These are phyloP conservation scores for Xerocomus potaroensis DNA, from an alignment of 768 basidiomycete species.

Conservation along the genomic window DNA sequence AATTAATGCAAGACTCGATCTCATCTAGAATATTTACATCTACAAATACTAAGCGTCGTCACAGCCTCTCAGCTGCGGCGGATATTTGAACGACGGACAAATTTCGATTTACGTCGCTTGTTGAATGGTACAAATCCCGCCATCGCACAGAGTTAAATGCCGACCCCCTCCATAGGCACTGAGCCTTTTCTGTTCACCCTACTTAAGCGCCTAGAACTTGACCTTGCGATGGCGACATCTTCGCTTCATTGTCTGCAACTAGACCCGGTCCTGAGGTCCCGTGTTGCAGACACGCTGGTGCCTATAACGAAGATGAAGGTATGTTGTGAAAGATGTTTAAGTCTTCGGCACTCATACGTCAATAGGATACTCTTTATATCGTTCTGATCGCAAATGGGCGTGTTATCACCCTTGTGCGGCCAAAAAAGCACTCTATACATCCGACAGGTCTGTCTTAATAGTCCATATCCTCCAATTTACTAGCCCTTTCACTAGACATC, in stretches of 20 bases:
- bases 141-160: neutral
- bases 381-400: constrained; percentile 75
- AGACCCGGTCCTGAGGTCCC: constrained; percentile 62
- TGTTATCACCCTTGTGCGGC: constrained; percentile 83
- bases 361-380: constrained; percentile 86
- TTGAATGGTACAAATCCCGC: constrained; percentile 48
- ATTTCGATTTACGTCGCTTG: constrained; percentile 83
- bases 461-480: neutral
- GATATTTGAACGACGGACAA: constrained; percentile 85
- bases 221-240: constrained; percentile 78
- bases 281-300: constrained; percentile 76
- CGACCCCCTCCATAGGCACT: constrained; percentile 51
- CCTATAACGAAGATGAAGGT: constrained; percentile 81
- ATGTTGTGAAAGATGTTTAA: neutral
- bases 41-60: constrained; percentile 89
- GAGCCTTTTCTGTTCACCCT: constrained; percentile 77
- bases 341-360: neutral
- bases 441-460: constrained; percentile 61
- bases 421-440: constrained; percentile 92
- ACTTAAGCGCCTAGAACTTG: constrained; percentile 64
- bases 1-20: constrained; percentile 78
- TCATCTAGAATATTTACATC: constrained; percentile 92
- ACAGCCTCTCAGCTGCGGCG: constrained; percentile 78
- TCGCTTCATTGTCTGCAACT: constrained; percentile 78
- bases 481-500: constrained; percentile 50